Conservation (phyloP, 306 rosid species). For the Adenanthera pavonina region DNA sequence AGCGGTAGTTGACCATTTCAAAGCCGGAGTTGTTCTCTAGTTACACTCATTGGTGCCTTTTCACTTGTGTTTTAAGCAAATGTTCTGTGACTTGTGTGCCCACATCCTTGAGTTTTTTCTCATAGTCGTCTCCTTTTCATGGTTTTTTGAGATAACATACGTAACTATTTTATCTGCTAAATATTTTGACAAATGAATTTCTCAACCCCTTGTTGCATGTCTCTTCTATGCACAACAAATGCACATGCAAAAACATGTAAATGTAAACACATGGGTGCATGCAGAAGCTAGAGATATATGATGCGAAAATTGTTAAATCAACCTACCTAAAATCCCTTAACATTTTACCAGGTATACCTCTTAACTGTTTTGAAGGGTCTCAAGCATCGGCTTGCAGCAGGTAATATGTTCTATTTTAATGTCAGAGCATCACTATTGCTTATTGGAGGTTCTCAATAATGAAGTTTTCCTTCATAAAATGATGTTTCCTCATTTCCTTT, state of each 20-base stretch:
- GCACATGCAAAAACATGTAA: not conserved
- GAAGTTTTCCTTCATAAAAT: slow-evolving; percentile 21
- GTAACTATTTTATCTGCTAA: slow-evolving; percentile 6
- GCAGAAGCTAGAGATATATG: slow-evolving; percentile 30
- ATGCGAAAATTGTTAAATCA: slow-evolving; percentile 32
- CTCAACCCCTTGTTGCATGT: slow-evolving; percentile 5
- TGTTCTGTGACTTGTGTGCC: slow-evolving; percentile 10
- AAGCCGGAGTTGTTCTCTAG: slow-evolving; percentile 1
- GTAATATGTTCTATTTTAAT: slow-evolving; percentile 52
- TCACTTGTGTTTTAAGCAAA: not conserved
- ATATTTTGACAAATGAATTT: slow-evolving; percentile 32
- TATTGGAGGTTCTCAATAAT: slow-evolving; percentile 27
- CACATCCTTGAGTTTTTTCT: slow-evolving; percentile 7
- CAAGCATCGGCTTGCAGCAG: slow-evolving; percentile 95
- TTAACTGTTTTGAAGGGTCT: slow-evolving; percentile 89
- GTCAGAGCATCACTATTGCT: slow-evolving; percentile 25
- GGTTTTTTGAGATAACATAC: slow-evolving; percentile 3
- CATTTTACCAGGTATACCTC: slow-evolving; percentile 82
- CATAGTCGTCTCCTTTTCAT: not conserved
- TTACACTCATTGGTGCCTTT: not conserved
- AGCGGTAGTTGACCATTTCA: not conserved
- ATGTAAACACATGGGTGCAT: slow-evolving; percentile 28
- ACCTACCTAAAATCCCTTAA: slow-evolving; percentile 46
- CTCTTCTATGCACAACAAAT: slow-evolving; percentile 25
- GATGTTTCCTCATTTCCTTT: not conserved